Evolutionary conservation across 148 eudicot species (phyloP).

Genomic region (Rhododendron griersonianum): DNA sequence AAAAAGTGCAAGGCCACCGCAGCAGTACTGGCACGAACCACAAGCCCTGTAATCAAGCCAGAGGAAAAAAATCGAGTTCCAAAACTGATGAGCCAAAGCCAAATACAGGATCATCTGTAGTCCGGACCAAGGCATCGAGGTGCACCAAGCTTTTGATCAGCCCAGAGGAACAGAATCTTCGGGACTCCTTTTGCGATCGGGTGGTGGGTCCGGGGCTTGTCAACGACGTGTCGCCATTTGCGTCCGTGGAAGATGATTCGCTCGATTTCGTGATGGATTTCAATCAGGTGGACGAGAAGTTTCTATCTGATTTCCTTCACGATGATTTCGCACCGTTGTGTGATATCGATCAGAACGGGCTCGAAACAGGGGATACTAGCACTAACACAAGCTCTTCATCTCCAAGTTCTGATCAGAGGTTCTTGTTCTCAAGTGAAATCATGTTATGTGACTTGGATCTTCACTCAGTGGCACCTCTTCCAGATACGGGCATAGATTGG

Average conservation of each 20-base stretch:
- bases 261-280: background rate
- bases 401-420: background rate
- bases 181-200: background rate
- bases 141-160: background rate
- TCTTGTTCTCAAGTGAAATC: background rate
- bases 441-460: background rate
- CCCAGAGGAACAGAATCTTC: background rate
- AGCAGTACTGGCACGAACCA: background rate
- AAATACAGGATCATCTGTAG: background rate
- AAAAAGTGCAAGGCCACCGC: slow-evolving; percentile 1
- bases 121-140: slow-evolving; percentile 11
- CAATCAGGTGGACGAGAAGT: slow-evolving; percentile 13
- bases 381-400: background rate
- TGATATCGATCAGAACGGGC: background rate
- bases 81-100: background rate
- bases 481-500: background rate
- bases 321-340: background rate
- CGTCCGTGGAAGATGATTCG: background rate
- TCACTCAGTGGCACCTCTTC: background rate
- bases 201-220: background rate
- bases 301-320: slow-evolving; percentile 1
- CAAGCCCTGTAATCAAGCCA: background rate
- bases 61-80: background rate
- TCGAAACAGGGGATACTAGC: background rate
- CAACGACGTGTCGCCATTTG: background rate